These are phyloP conservation scores for Xylaria flabelliformis DNA, from an alignment of 495 filamentous ascomycete species.

Conservation along the genomic window DNA sequence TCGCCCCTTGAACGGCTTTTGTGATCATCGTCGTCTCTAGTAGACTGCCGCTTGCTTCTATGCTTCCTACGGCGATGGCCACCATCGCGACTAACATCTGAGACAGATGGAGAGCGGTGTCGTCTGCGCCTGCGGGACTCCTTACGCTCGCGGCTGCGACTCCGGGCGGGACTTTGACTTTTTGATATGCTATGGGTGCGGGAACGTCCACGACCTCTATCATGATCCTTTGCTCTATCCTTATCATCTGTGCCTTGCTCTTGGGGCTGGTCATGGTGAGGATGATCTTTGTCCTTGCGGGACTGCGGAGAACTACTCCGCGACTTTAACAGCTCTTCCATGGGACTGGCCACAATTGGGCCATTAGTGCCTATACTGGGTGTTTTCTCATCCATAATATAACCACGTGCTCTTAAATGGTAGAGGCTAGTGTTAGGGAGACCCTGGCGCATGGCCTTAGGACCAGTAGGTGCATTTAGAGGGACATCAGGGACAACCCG, in stretches of 20 bases:
- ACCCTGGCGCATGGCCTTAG: conserved; percentile 91
- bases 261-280: conserved; percentile 40
- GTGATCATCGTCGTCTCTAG: conserved; percentile 46
- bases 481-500: conserved; percentile 53
- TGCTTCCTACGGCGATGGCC: conserved; percentile 57
- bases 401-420: conserved; percentile 57
- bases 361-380: conserved; percentile 45
- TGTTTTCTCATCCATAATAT: conserved; percentile 48
- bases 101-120: conserved; percentile 61
- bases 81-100: conserved; percentile 58
- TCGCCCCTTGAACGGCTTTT: conserved; percentile 42
- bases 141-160: conserved; percentile 56
- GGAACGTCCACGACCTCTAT: conserved; percentile 40
- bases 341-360: conserved; percentile 42
- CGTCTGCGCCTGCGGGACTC: conserved; percentile 61
- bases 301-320: conserved; percentile 50
- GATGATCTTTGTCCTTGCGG: conserved; percentile 41
- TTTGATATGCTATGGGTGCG: conserved; percentile 36
- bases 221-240: conserved; percentile 31
- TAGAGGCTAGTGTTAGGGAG: conserved; percentile 75
- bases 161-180: conserved; percentile 35
- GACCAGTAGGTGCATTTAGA: conserved; percentile 81
- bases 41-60: conserved; percentile 52
- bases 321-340: conserved; percentile 42
- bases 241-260: conserved; percentile 43